Conservation (phyloP, 495 filamentous ascomycete species). For the Glarea lozoyensis region DNA sequence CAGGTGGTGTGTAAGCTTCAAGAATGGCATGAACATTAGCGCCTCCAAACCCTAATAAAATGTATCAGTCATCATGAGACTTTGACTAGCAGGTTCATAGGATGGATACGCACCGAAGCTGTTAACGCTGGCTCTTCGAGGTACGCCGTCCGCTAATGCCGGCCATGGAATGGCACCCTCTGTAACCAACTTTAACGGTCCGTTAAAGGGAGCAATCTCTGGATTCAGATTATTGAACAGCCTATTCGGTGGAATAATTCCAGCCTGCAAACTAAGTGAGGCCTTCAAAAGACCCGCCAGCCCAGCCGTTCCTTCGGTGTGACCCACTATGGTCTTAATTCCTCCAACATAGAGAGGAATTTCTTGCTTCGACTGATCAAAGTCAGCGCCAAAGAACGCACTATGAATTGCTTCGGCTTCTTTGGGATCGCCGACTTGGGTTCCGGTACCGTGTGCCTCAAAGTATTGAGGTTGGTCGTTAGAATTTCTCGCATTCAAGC, state of each 20-base stretch:
- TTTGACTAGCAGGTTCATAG: slow-evolving; percentile 27
- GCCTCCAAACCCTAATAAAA: slow-evolving; percentile 47
- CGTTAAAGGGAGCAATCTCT: slow-evolving; percentile 29
- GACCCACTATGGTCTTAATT: slow-evolving; percentile 43
- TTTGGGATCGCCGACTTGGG: not conserved
- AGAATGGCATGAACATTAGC: slow-evolving; percentile 47
- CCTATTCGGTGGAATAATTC: slow-evolving; percentile 44
- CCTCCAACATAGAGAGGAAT: slow-evolving; percentile 32
- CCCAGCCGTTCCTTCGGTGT: slow-evolving; percentile 33
- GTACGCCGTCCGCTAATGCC: slow-evolving; percentile 21
- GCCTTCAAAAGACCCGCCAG: slow-evolving; percentile 52
- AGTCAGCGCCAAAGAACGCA: not conserved
- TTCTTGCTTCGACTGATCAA: not conserved
- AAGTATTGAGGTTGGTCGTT: slow-evolving; percentile 7
- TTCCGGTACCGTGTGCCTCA: slow-evolving; percentile 10
- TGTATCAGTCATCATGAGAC: slow-evolving; percentile 47
- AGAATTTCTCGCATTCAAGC: slow-evolving; percentile 1
- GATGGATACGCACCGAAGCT: slow-evolving; percentile 32
- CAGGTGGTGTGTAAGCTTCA: slow-evolving; percentile 23
- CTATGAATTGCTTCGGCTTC: not conserved
- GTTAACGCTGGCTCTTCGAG: slow-evolving; percentile 48
- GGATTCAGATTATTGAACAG: slow-evolving; percentile 44
- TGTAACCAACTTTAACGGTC: slow-evolving; percentile 31
- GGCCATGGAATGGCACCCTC: slow-evolving; percentile 34
- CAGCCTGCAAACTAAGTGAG: slow-evolving; percentile 39